These are phyloP conservation scores for Globisporangium radiosum DNA, from an alignment of 352 stramenopile species.

Conservation along the genomic window DNA sequence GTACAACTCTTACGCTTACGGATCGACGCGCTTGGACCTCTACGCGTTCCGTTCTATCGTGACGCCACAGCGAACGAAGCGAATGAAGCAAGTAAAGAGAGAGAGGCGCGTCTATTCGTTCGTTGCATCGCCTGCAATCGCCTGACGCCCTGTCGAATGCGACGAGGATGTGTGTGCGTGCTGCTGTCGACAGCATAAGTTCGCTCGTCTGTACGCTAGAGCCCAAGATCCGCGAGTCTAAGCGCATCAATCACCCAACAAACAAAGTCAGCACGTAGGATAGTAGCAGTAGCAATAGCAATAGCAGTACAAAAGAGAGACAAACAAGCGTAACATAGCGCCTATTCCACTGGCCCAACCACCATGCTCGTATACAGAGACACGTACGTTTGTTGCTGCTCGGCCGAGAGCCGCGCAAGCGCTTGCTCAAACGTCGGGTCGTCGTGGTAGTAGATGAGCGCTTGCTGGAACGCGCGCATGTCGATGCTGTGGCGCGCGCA, in stretches of 20 bases:
- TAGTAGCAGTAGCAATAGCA: background rate
- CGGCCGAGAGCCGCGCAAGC: slow-evolving; percentile 47
- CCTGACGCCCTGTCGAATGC: too few species aligned
- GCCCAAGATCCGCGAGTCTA: too few species aligned
- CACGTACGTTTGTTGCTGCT: slow-evolving; percentile 65
- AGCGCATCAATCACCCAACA: background rate
- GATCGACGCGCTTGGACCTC: too few species aligned
- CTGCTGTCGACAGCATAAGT: too few species aligned
- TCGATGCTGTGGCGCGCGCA: slow-evolving; percentile 47
- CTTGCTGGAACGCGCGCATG: slow-evolving; percentile 60
- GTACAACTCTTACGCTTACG: too few species aligned
- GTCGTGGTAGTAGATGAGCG: slow-evolving; percentile 78
- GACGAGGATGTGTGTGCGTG: too few species aligned
- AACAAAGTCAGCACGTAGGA: background rate
- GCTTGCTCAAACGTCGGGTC: slow-evolving; percentile 53
- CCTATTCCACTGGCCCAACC: background rate
- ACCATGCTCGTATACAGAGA: background rate
- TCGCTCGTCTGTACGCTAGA: too few species aligned
- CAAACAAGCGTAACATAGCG: background rate
- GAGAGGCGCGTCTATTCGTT: too few species aligned
- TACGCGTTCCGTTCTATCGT: too few species aligned
- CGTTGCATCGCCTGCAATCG: too few species aligned
- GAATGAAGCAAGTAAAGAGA: too few species aligned
- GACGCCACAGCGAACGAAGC: too few species aligned
- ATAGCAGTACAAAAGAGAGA: background rate